phyloP scores from a whole-genome alignment of 257 asterid genomes.

The Primulina tabacum region DNA sequence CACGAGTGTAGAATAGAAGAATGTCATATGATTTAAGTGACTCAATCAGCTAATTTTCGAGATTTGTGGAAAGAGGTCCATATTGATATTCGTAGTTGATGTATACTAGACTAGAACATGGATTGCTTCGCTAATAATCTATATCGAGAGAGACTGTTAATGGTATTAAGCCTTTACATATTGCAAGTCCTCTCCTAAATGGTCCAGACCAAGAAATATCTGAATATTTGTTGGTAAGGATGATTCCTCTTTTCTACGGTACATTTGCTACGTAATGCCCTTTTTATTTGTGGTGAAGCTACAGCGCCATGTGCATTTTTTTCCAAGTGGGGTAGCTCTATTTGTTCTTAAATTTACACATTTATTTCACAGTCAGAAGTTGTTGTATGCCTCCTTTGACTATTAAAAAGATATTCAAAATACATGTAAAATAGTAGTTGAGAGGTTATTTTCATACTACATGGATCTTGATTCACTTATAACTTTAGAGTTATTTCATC shows the following conservation, averaged over 20 bases:
- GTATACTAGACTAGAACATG: background rate
- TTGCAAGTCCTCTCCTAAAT: background rate
- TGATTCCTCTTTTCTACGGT: background rate
- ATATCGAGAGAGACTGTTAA: background rate
- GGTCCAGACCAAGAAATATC: background rate
- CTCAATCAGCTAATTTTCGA: no score
- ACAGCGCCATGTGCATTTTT: background rate
- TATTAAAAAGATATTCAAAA: background rate
- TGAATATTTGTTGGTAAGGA: background rate
- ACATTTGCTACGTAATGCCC: background rate
- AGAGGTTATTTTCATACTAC: background rate
- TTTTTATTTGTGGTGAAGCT: background rate
- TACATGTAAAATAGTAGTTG: background rate
- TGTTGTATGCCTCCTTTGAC: background rate
- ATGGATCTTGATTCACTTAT: background rate
- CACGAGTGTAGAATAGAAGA: no score
- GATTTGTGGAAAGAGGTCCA: no score
- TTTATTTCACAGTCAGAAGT: background rate
- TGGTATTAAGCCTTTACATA: background rate
- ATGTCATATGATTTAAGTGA: no score
- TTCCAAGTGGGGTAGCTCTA: background rate
- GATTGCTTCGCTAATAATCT: no score
- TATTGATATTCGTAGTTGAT: no score
- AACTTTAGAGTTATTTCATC: background rate
- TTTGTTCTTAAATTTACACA: background rate